Evolutionary conservation across 768 basidiomycete genomes (phyloP).

Genomic region (Leccinum disarticulatum): DNA sequence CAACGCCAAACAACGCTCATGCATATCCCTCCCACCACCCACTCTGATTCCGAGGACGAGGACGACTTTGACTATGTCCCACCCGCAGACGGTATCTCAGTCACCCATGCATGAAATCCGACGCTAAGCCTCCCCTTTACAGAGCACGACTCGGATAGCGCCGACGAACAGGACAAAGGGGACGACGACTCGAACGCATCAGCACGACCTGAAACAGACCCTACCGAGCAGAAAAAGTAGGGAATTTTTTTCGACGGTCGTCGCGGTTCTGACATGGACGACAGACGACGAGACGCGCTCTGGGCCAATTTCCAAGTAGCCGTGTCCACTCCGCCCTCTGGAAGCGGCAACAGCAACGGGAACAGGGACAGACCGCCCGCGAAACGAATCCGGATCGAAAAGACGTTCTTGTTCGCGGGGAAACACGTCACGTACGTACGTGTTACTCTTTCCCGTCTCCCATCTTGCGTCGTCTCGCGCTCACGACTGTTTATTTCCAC

Average conservation of each 20-base stretch:
- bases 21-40: slow-evolving; percentile 20
- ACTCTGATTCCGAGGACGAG: slow-evolving; percentile 67
- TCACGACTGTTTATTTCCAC: background rate
- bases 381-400: slow-evolving; percentile 66
- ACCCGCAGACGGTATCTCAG: slow-evolving; percentile 37
- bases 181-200: slow-evolving; percentile 14
- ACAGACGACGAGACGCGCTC: slow-evolving; percentile 58
- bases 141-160: slow-evolving; percentile 38
- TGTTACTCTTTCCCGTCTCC: slow-evolving; percentile 2
- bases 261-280: background rate
- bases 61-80: slow-evolving; percentile 67
- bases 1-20: slow-evolving; percentile 26
- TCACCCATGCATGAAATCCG: background rate
- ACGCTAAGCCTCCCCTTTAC: background rate
- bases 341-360: background rate
- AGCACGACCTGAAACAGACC: slow-evolving; percentile 32
- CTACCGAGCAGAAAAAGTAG: slow-evolving; percentile 46
- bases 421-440: slow-evolving; percentile 70
- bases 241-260: background rate
- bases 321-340: slow-evolving; percentile 34
- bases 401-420: slow-evolving; percentile 73
- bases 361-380: background rate
- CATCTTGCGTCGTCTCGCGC: background rate
- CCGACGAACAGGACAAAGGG: slow-evolving; percentile 39
- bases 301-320: slow-evolving; percentile 74